Percentiles rank a stretch among this genome's conserved stretches.
These are phyloP conservation scores for Ramaria sp. DNA, from an alignment of 768 basidiomycete species.

Conservation along the genomic window DNA sequence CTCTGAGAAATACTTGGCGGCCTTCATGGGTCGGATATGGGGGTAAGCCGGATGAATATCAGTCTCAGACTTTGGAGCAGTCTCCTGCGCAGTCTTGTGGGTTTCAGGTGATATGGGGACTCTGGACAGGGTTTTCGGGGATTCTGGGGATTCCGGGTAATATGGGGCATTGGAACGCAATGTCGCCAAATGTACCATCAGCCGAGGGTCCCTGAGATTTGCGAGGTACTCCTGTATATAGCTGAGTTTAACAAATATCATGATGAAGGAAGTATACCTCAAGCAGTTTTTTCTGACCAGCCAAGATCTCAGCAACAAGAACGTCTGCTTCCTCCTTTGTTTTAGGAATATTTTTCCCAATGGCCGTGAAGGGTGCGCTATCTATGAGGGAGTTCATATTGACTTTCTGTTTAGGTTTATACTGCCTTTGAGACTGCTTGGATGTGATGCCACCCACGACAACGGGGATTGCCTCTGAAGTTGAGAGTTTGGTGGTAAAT, in stretches of 20 bases:
- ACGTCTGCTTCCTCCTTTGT: neutral
- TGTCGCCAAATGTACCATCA: neutral
- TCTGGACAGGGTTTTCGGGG: neutral
- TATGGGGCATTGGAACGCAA: too few species aligned
- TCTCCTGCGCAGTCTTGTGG: constrained; percentile 6
- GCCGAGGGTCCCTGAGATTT: neutral
- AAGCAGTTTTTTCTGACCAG: neutral
- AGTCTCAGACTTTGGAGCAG: constrained; percentile 3
- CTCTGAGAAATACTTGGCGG: constrained; percentile 44
- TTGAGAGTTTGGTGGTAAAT: neutral
- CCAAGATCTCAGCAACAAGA: neutral
- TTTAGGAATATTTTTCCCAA: neutral
- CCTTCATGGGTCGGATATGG: constrained; percentile 45
- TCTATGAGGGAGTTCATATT: neutral
- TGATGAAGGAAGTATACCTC: neutral
- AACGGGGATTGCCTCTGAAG: too few species aligned
- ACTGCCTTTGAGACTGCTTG: neutral
- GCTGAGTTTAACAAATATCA: neutral
- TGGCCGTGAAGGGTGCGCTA: neutral
- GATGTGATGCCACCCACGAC: neutral
- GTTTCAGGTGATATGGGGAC: neutral
- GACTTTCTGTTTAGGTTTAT: neutral
- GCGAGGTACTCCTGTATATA: neutral
- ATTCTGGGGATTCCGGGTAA: neutral
- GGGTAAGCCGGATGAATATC: constrained; percentile 25